Evolutionary conservation across 176 grass and related monocot genomes (phyloP).

Genomic region (Sorghum bicolor): DNA sequence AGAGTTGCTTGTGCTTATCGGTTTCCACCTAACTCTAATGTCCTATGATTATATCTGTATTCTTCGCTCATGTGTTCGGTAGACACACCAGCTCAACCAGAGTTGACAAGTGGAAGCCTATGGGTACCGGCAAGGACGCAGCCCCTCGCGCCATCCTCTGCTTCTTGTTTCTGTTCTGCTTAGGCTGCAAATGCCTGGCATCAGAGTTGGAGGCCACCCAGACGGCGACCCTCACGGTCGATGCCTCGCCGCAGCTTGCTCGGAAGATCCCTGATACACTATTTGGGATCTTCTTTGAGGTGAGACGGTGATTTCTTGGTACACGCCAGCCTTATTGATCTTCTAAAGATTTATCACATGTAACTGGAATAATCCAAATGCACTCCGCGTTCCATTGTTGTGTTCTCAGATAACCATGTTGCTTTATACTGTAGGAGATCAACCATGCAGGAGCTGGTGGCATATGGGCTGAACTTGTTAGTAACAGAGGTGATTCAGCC

Average conservation of each 20-base stretch:
- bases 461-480: slow-evolving; percentile 94
- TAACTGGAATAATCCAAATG: not conserved
- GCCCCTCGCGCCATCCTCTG: not conserved
- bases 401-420: not conserved
- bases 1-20: not conserved
- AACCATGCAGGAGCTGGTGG: slow-evolving; percentile 98
- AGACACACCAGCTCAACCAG: not conserved
- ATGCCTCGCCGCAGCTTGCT: slow-evolving; percentile 58
- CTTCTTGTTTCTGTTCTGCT: slow-evolving; percentile 3
- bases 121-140: slow-evolving; percentile 22
- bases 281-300: slow-evolving; percentile 97
- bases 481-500: slow-evolving; percentile 69
- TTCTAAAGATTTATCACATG: not conserved
- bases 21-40: not conserved
- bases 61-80: not conserved
- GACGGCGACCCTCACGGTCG: slow-evolving; percentile 47
- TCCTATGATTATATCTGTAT: not conserved
- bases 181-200: slow-evolving; percentile 37
- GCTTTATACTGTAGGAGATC: slow-evolving; percentile 69
- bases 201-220: slow-evolving; percentile 47
- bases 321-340: not conserved
- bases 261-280: slow-evolving; percentile 68
- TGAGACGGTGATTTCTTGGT: slow-evolving; percentile 21
- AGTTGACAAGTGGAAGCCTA: slow-evolving; percentile 10
- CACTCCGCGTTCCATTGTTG: not conserved